Evolutionary conservation across 257 asterid genomes (phyloP).

Genomic region (Solanum chiquidenum): DNA sequence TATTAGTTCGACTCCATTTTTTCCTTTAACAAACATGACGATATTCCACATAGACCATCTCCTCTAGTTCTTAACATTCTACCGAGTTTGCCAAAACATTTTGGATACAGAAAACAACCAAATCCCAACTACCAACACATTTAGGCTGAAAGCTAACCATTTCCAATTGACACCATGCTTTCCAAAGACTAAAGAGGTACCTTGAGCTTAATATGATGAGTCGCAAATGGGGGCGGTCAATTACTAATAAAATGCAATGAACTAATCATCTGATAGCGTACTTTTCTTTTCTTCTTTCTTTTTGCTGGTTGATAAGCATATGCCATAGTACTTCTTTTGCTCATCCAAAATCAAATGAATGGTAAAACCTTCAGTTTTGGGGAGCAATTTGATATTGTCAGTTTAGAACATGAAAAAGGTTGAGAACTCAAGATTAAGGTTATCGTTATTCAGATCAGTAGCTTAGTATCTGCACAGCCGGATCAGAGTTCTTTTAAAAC

Average conservation of each 20-base stretch:
- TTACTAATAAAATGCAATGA: neutral
- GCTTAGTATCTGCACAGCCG: neutral
- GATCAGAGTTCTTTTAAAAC: neutral
- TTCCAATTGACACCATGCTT: neutral
- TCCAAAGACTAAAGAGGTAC: neutral
- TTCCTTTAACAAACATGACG: neutral
- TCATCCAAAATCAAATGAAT: neutral
- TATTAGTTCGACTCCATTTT: neutral
- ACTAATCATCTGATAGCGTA: neutral
- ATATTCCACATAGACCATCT: neutral
- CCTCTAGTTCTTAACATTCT: neutral
- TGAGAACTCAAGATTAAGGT: neutral
- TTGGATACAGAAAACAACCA: neutral
- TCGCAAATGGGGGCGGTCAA: neutral
- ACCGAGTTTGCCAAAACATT: neutral
- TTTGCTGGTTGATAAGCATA: neutral
- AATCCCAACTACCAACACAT: neutral
- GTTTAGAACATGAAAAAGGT: neutral
- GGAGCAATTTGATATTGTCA: neutral
- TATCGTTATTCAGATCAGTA: neutral
- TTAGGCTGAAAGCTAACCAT: neutral
- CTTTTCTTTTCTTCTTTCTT: neutral
- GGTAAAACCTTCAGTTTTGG: neutral
- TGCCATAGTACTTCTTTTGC: neutral
- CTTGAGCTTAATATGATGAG: neutral